Conservation (phyloP, 495 filamentous ascomycete genomes). For the Hyaloscypha bicolor region DNA sequence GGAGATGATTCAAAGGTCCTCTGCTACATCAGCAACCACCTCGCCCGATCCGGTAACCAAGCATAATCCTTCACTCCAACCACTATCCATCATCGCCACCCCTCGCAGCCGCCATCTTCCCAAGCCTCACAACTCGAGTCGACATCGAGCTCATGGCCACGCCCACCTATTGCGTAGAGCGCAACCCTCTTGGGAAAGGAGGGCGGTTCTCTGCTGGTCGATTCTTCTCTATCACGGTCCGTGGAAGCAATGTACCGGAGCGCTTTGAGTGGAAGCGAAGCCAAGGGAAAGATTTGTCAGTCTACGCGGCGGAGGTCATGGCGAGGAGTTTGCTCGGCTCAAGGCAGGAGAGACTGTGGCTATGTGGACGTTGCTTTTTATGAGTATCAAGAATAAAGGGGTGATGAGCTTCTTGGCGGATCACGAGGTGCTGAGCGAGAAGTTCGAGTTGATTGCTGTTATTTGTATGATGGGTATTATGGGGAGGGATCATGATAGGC, state of each 20-base stretch:
- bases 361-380: conserved; percentile 16
- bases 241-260: background rate
- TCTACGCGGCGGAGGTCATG: conserved; percentile 12
- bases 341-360: conserved; percentile 17
- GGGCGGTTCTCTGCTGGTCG: background rate
- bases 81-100: conserved; percentile 3
- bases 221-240: background rate
- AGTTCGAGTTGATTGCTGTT: conserved; percentile 18
- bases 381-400: conserved; percentile 20
- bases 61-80: conserved; percentile 15
- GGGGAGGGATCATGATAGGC: conserved; percentile 14
- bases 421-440: conserved; percentile 7
- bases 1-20: background rate
- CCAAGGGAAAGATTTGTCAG: conserved; percentile 11
- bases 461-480: conserved; percentile 20
- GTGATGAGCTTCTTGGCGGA: conserved; percentile 22
- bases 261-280: conserved; percentile 24
- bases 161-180: background rate
- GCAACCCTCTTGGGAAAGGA: background rate
- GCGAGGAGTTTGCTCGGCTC: conserved; percentile 20
- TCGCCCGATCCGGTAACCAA: conserved; percentile 4
- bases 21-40: conserved; percentile 21
- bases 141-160: conserved; percentile 8
- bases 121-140: conserved; percentile 5
- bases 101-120: conserved; percentile 22